Conservation (phyloP, 2,329 filamentous ascomycete genomes). For the Penicillium sp. region DNA sequence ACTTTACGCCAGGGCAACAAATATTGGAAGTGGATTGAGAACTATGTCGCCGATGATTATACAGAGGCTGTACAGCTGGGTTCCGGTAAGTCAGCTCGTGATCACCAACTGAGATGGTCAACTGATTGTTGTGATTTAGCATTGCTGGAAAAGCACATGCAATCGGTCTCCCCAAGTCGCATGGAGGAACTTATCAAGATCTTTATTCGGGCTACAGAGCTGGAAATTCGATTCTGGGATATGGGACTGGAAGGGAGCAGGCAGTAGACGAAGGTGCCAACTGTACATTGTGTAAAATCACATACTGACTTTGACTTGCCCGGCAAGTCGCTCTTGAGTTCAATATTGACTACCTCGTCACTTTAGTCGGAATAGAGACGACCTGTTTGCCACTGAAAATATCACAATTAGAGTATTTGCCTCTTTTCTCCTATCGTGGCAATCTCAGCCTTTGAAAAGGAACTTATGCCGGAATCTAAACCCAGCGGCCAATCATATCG, state of each 20-base stretch:
- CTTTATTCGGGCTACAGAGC: slow-evolving; percentile 82
- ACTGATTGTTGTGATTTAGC: slow-evolving; percentile 46
- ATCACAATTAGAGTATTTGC: slow-evolving; percentile 4
- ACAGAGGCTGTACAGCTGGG: slow-evolving; percentile 69
- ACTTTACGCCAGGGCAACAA: slow-evolving; percentile 65
- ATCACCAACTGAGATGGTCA: not conserved
- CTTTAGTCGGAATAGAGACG: not conserved
- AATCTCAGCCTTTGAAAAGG: not conserved
- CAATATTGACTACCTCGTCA: not conserved
- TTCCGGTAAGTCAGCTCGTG: slow-evolving; percentile 55
- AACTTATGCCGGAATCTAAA: not conserved
- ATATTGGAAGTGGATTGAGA: slow-evolving; percentile 91
- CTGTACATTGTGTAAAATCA: too few species aligned
- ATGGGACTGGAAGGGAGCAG: slow-evolving; percentile 55
- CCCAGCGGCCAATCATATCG: not conserved
- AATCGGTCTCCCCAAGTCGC: slow-evolving; percentile 69
- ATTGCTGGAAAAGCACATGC: slow-evolving; percentile 73
- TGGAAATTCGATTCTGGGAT: slow-evolving; percentile 75
- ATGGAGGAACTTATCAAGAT: slow-evolving; percentile 82
- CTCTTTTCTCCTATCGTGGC: not conserved
- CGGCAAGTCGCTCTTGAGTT: too few species aligned
- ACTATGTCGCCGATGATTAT: slow-evolving; percentile 83
- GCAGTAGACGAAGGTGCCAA: not conserved
- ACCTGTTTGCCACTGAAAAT: not conserved
- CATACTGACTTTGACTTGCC: too few species aligned